A percentile compares a stretch with the other conserved stretches of the same genome.
Evolutionary conservation across 768 basidiomycete species (phyloP).

Genomic region (Lactarius deliciosus): DNA sequence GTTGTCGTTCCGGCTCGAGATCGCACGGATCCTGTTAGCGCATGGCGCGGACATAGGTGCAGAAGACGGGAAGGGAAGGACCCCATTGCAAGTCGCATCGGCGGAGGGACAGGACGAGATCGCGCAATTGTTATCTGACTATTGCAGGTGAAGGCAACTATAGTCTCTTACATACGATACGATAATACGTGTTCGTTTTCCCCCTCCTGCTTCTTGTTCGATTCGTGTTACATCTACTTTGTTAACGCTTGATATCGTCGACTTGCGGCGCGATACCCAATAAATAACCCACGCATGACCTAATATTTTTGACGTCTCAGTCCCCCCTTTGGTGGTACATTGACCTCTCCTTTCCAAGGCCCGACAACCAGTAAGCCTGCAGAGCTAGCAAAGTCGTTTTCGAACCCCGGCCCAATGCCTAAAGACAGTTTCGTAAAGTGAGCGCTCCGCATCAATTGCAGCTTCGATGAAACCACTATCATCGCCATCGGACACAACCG

Average conservation of each 20-base stretch:
- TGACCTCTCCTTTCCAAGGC: no score
- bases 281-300: no score
- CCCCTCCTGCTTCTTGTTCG: no score
- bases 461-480: no score
- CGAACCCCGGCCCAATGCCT: background rate
- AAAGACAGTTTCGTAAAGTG: constrained; percentile 49
- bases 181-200: no score
- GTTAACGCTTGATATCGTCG: background rate
- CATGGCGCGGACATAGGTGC: background rate
- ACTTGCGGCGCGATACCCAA: background rate
- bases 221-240: background rate
- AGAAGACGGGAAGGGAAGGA: background rate
- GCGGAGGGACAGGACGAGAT: background rate
- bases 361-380: no score
- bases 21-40: background rate
- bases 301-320: no score
- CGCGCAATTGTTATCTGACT: background rate
- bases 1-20: background rate
- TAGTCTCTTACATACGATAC: background rate
- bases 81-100: background rate
- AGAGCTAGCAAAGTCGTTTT: no score
- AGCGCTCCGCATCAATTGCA: constrained; percentile 47
- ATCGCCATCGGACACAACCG: no score
- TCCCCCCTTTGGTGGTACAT: no score
- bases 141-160: background rate